These are phyloP conservation scores for Calonectria honghensis DNA, from an alignment of 2,329 filamentous ascomycete genomes.

Conservation along the genomic window DNA sequence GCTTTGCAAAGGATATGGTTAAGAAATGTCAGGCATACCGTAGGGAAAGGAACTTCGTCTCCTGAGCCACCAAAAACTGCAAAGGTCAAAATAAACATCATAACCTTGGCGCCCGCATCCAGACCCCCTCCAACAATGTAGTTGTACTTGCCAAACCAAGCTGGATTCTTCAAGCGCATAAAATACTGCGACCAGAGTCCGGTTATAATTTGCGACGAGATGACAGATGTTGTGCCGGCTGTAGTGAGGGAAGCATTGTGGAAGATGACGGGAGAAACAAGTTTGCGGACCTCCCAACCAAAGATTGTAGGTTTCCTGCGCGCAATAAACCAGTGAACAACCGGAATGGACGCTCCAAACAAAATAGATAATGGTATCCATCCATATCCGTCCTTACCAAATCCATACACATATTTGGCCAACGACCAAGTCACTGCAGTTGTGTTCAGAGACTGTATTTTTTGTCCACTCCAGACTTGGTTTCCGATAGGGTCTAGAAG, in stretches of 20 bases:
- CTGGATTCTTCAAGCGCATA: conserved; percentile 22
- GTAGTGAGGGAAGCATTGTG: conserved; percentile 8
- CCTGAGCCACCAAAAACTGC: conserved; percentile 47
- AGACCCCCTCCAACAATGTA: conserved; percentile 42
- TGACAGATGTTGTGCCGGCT: conserved; percentile 12
- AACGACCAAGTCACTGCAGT: conserved; percentile 15
- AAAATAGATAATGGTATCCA: conserved; percentile 2
- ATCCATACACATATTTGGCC: conserved; percentile 18
- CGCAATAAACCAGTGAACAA: background rate
- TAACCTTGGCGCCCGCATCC: conserved; percentile 49
- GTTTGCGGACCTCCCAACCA: conserved; percentile 10
- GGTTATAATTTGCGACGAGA: background rate
- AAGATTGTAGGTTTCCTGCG: background rate
- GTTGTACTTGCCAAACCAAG: conserved; percentile 39
- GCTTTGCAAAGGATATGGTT: background rate
- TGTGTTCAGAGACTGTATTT: conserved; percentile 11
- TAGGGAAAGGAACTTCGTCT: conserved; percentile 43
- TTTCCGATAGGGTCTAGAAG: conserved; percentile 7
- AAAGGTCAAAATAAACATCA: conserved; percentile 50
- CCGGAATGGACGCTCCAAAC: background rate
- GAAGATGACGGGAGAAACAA: background rate
- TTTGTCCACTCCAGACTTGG: conserved; percentile 21
- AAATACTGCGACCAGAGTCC: conserved; percentile 9
- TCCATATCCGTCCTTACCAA: conserved; percentile 13
- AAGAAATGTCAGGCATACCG: background rate